Percentiles rank a stretch among this genome's conserved stretches.
These are phyloP conservation scores for Geotrichum bryndzae DNA, from an alignment of 1,139 yeast species.

Conservation along the genomic window DNA sequence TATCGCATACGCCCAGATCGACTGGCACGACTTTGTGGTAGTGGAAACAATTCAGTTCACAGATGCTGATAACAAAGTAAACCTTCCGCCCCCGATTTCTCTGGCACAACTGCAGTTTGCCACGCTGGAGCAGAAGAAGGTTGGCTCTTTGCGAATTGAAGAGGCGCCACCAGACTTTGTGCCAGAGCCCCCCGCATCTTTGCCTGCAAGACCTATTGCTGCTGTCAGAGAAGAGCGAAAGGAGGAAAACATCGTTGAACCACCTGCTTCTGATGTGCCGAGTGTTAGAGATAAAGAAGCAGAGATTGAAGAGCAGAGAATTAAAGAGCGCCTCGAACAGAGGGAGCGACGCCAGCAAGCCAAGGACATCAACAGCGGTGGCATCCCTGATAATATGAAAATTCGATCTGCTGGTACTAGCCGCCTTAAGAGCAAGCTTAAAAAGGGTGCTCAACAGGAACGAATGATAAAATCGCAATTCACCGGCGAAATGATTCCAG, in stretches of 20 bases:
- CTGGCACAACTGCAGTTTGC: constrained; percentile 57
- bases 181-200: constrained; percentile 16
- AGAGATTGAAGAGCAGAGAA: constrained; percentile 10
- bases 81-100: constrained; percentile 56
- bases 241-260: background rate
- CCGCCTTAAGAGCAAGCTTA: constrained; percentile 39
- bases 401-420: constrained; percentile 66
- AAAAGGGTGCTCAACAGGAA: constrained; percentile 28
- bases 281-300: constrained; percentile 7
- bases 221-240: background rate
- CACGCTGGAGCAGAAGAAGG: constrained; percentile 47
- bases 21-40: constrained; percentile 79
- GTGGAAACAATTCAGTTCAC: constrained; percentile 66
- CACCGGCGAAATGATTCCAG: constrained; percentile 65
- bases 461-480: constrained; percentile 60
- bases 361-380: constrained; percentile 27
- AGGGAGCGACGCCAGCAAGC: constrained; percentile 14
- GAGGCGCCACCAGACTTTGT: constrained; percentile 39
- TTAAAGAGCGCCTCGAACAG: constrained; percentile 15
- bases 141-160: constrained; percentile 31
- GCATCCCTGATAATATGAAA: constrained; percentile 48
- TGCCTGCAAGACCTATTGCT: constrained; percentile 3
- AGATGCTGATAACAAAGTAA: constrained; percentile 57
- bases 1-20: constrained; percentile 66
- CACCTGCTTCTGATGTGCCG: background rate